These are phyloP conservation scores for Heliosperma pusillum DNA, from an alignment of 148 eudicot species.

Conservation along the genomic window DNA sequence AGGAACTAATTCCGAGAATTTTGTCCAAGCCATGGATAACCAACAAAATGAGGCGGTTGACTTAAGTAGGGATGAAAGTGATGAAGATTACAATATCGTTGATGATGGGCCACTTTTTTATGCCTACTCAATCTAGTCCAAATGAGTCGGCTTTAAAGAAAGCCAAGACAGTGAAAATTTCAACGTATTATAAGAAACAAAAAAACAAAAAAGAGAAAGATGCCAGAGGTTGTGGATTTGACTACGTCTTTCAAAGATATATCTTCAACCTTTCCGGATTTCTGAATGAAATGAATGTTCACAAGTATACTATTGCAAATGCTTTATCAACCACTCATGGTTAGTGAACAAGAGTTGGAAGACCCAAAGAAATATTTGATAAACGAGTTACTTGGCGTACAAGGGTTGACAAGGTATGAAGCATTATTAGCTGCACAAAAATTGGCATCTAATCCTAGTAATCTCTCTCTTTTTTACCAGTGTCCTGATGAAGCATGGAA, in stretches of 20 bases:
- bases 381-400: not conserved
- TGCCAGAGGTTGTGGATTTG: conserved; percentile 1
- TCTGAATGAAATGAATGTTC: not conserved
- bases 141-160: not conserved
- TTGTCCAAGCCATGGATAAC: not conserved
- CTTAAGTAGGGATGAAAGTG: conserved; percentile 3
- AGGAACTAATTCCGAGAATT: not conserved
- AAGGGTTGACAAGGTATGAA: not conserved
- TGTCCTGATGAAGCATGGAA: not conserved
- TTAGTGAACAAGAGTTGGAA: not conserved
- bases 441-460: no score
- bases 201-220: not conserved
- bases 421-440: no score
- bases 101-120: not conserved
- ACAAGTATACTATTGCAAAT: not conserved
- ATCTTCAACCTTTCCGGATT: not conserved
- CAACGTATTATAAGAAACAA: no score
- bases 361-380: no score
- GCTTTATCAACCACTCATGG: not conserved
- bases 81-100: not conserved
- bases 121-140: not conserved
- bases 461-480: not conserved
- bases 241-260: not conserved
- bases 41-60: not conserved
- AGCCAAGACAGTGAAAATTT: not conserved